Conservation (phyloP, 163 green algal genomes). For the Scenedesmus sp. region DNA sequence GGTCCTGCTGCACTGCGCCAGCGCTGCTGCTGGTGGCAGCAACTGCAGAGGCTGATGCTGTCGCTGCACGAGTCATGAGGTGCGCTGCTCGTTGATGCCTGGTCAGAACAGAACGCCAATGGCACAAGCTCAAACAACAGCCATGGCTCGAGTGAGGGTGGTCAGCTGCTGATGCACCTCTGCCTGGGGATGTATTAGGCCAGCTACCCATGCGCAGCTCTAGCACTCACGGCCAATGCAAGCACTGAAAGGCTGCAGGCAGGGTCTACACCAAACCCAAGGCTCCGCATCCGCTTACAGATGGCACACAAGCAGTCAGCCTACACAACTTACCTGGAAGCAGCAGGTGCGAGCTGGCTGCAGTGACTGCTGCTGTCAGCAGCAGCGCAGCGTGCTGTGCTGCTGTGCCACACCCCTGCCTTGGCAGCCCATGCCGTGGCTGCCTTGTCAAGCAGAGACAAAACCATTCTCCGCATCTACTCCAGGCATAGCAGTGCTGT, state of each 20-base stretch:
- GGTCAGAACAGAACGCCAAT: neutral
- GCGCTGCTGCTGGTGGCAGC: neutral
- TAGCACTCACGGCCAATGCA: neutral
- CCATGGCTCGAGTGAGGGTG: neutral
- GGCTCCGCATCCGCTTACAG: neutral
- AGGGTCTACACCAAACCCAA: neutral
- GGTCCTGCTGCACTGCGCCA: neutral
- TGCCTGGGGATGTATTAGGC: neutral
- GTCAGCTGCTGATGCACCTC: neutral
- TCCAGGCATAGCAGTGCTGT: neutral
- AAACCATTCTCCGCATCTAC: constrained; percentile 43
- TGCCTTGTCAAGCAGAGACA: constrained; percentile 31
- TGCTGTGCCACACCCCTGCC: neutral
- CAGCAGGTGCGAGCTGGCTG: neutral
- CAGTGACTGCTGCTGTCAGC: constrained; percentile 30
- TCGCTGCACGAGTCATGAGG: neutral
- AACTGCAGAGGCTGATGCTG: neutral
- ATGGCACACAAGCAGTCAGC: neutral
- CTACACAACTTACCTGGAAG: neutral
- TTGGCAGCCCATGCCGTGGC: neutral
- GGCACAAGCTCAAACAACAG: neutral
- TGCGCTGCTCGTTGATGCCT: neutral
- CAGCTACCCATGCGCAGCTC: neutral
- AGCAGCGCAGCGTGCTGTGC: neutral
- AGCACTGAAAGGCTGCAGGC: neutral